phyloP scores from a whole-genome alignment of 805 yeast species.

The Lipomyces kockii region DNA sequence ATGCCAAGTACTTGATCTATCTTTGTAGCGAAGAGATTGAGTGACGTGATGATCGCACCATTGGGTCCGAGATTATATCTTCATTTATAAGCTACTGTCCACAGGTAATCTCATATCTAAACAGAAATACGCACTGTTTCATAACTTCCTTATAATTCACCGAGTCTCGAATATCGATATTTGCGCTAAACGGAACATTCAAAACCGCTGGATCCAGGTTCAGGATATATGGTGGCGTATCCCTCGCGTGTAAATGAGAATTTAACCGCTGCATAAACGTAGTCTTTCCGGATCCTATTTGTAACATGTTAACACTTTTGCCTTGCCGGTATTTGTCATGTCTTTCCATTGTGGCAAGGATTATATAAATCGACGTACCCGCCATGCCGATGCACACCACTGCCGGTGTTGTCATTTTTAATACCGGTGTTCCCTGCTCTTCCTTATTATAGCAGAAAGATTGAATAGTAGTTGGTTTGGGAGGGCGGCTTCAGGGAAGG shows the following conservation, averaged over 20 bases:
- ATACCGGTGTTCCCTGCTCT: background rate
- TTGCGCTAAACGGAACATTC: slow-evolving; percentile 90
- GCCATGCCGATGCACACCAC: slow-evolving; percentile 58
- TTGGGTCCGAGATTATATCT: slow-evolving; percentile 89
- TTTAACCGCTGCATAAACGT: slow-evolving; percentile 95
- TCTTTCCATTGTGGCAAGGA: background rate
- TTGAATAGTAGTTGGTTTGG: background rate
- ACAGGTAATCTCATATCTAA: background rate
- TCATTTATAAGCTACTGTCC: background rate
- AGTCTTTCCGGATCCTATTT: slow-evolving; percentile 81
- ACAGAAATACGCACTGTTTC: slow-evolving; percentile 60
- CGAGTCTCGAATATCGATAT: slow-evolving; percentile 95
- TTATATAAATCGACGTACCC: slow-evolving; percentile 37
- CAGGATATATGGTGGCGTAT: slow-evolving; percentile 82
- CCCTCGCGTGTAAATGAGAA: slow-evolving; percentile 76
- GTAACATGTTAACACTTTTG: background rate
- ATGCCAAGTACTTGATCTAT: slow-evolving; percentile 91
- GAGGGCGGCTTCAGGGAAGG: background rate
- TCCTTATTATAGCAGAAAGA: background rate
- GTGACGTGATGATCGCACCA: slow-evolving; percentile 96
- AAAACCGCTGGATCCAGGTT: slow-evolving; percentile 96
- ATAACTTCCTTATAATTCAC: slow-evolving; percentile 94
- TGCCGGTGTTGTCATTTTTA: slow-evolving; percentile 48
- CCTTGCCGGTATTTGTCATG: background rate
- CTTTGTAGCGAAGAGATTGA: slow-evolving; percentile 90